A percentile compares a stretch with the other conserved stretches of the same genome.
These are phyloP conservation scores for Fusarium siculi DNA, from an alignment of 2,329 filamentous ascomycete genomes.

Conservation along the genomic window DNA sequence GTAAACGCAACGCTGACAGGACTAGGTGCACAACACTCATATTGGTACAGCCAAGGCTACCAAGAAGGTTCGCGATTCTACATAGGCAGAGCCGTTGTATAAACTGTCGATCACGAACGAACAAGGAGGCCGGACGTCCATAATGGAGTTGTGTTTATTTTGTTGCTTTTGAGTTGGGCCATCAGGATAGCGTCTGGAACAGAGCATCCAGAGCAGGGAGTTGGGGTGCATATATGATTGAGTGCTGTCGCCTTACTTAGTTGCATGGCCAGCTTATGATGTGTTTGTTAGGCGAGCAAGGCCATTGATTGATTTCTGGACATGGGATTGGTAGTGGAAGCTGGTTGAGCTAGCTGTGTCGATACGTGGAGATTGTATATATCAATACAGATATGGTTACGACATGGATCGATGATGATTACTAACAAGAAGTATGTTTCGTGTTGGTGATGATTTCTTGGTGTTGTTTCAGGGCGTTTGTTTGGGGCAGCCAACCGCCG, in stretches of 20 bases:
- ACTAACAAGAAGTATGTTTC: neutral
- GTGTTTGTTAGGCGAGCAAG: conserved; percentile 32
- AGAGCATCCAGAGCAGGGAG: conserved; percentile 31
- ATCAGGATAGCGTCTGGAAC: conserved; percentile 27
- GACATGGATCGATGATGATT: conserved; percentile 5
- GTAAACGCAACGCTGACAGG: conserved; percentile 4
- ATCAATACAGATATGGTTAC: conserved; percentile 38
- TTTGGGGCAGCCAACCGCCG: neutral
- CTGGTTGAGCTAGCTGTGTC: conserved; percentile 7
- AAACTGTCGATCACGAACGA: neutral
- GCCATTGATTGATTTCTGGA: conserved; percentile 37
- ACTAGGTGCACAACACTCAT: conserved; percentile 84
- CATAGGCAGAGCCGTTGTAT: conserved; percentile 22
- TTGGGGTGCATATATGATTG: conserved; percentile 38
- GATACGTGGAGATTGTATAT: conserved; percentile 34
- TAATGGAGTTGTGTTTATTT: conserved; percentile 8
- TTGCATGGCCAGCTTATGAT: conserved; percentile 29
- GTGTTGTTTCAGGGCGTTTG: neutral
- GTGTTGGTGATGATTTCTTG: neutral
- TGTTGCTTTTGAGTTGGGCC: conserved; percentile 10
- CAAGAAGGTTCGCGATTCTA: conserved; percentile 64
- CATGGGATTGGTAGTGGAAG: conserved; percentile 17
- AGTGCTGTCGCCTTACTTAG: conserved; percentile 26
- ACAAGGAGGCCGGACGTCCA: neutral
- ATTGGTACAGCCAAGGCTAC: conserved; percentile 88